These are phyloP conservation scores for Apostasia shenzhenica DNA, from an alignment of 106 monocot genomes.

Conservation along the genomic window DNA sequence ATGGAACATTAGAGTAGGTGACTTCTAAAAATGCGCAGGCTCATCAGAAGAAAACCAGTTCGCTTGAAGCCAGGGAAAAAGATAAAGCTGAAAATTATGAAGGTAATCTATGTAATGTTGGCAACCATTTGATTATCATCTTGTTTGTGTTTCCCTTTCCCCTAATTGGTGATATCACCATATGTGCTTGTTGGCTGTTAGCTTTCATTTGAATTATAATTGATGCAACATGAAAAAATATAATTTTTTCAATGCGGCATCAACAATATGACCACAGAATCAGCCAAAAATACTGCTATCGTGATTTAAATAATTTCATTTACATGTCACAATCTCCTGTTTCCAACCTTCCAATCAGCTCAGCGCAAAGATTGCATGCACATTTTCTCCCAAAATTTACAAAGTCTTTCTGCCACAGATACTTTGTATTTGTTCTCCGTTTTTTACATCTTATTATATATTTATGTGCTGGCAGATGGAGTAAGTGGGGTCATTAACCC, in stretches of 20 bases:
- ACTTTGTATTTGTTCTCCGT: background rate
- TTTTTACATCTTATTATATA: background rate
- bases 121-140: background rate
- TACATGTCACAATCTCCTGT: too few species aligned
- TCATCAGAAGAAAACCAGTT: constrained; percentile 57
- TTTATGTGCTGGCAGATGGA: constrained; percentile 27
- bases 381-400: too few species aligned
- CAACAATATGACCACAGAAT: background rate
- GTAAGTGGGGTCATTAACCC: constrained; percentile 51
- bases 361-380: too few species aligned
- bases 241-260: background rate
- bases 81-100: constrained; percentile 22
- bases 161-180: too few species aligned
- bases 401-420: too few species aligned
- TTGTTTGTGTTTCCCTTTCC: background rate
- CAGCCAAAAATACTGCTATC: too few species aligned
- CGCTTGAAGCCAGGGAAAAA: constrained; percentile 20
- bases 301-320: too few species aligned
- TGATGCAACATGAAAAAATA: background rate
- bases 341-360: too few species aligned
- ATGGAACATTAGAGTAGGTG: constrained; percentile 83
- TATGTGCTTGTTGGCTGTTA: too few species aligned
- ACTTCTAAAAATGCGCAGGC: constrained; percentile 63
- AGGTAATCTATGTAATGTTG: constrained; percentile 34
- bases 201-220: too few species aligned